These are phyloP conservation scores for Clitoria ternatea DNA, from an alignment of 306 rosid species.

Conservation along the genomic window DNA sequence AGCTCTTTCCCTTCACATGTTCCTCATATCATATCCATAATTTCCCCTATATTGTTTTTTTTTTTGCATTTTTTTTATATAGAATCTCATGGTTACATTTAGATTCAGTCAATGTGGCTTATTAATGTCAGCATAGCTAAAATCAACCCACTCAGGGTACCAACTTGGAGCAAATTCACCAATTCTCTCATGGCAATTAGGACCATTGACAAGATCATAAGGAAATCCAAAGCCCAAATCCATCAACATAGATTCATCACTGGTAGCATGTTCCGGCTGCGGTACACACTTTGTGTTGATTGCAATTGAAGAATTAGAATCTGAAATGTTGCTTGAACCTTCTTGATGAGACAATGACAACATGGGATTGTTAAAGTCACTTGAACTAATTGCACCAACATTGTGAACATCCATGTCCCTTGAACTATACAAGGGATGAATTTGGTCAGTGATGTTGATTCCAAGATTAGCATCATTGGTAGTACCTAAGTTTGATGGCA, in stretches of 20 bases:
- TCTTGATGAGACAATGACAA: slow-evolving; percentile 44
- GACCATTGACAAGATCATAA: slow-evolving; percentile 30
- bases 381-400: slow-evolving; percentile 36
- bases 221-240: slow-evolving; percentile 53
- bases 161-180: slow-evolving; percentile 30
- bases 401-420: slow-evolving; percentile 22
- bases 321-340: slow-evolving; percentile 40
- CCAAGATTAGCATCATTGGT: slow-evolving; percentile 8
- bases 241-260: slow-evolving; percentile 30
- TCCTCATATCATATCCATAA: too few species aligned
- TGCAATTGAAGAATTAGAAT: slow-evolving; percentile 37
- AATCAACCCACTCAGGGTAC: slow-evolving; percentile 45
- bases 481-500: background rate
- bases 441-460: slow-evolving; percentile 12
- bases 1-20: background rate
- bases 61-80: too few species aligned
- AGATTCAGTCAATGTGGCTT: slow-evolving; percentile 35
- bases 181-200: slow-evolving; percentile 34
- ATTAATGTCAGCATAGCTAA: slow-evolving; percentile 32
- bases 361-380: background rate
- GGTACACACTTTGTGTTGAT: slow-evolving; percentile 20
- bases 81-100: too few species aligned
- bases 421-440: background rate
- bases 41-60: too few species aligned
- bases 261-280: slow-evolving; percentile 23